Percentiles rank a stretch among this genome's conserved stretches.
Evolutionary conservation across 2,329 filamentous ascomycete species (phyloP).

Genomic region (Penicillium oxalicum): DNA sequence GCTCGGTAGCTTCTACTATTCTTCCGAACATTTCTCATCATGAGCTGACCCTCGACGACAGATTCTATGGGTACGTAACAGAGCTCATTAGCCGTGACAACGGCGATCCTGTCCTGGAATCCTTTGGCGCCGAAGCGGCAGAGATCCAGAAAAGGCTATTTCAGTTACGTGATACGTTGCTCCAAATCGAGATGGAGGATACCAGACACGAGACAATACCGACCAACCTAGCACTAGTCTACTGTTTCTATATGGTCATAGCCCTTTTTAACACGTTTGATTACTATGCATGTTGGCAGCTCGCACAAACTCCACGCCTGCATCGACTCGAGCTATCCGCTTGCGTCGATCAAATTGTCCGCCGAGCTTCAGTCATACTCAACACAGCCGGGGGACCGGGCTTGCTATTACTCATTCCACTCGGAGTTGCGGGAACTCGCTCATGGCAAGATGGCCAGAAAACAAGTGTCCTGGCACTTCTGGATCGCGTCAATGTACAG

Average conservation of each 20-base stretch:
- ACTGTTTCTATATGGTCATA: not conserved
- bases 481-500: not conserved
- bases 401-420: not conserved
- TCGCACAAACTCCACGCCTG: not conserved
- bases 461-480: not conserved
- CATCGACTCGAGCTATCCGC: not conserved
- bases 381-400: not conserved
- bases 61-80: not conserved
- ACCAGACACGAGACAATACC: not conserved
- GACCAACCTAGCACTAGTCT: not conserved
- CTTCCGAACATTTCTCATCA: not conserved
- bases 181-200: not conserved
- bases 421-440: not conserved
- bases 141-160: not conserved
- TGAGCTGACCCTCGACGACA: not conserved
- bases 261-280: not conserved
- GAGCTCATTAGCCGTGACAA: not conserved
- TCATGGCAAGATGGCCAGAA: not conserved
- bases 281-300: not conserved
- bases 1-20: not conserved
- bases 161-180: not conserved
- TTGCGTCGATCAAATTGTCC: not conserved
- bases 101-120: not conserved
- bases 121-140: not conserved
- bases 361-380: not conserved